phyloP scores from a whole-genome alignment of 2,329 filamentous ascomycete genomes.

The Xylariaceae sp. region DNA sequence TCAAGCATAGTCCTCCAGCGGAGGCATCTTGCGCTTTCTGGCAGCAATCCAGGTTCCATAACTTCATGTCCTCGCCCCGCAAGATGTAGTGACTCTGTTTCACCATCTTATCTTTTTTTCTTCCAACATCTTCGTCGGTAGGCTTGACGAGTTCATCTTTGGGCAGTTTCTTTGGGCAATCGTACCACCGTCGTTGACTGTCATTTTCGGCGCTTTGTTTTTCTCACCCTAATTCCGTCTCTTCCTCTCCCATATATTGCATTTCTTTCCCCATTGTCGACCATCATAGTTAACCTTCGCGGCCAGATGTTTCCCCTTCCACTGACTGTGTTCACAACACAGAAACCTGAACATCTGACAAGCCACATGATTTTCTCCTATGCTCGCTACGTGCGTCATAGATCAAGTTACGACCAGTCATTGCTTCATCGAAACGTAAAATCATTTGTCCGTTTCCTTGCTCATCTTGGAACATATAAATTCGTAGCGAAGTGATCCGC shows the following conservation, averaged over 20 bases:
- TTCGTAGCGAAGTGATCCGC: background rate
- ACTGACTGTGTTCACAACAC: too few species aligned
- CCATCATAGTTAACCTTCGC: background rate
- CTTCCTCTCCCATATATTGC: background rate
- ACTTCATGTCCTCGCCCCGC: too few species aligned
- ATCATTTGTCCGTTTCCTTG: constrained; percentile 7
- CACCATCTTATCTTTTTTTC: too few species aligned
- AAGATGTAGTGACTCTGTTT: too few species aligned
- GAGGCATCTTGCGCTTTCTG: too few species aligned
- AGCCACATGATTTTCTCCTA: background rate
- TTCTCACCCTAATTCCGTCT: background rate
- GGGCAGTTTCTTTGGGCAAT: too few species aligned
- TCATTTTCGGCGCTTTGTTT: too few species aligned
- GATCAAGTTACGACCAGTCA: constrained; percentile 1
- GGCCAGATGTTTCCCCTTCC: background rate
- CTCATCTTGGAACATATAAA: constrained; percentile 2
- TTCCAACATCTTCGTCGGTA: too few species aligned
- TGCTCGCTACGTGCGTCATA: background rate
- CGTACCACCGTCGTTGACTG: too few species aligned
- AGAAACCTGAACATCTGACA: background rate
- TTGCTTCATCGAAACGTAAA: constrained; percentile 14
- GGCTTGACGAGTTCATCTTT: too few species aligned
- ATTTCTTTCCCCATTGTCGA: background rate
- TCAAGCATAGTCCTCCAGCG: too few species aligned
- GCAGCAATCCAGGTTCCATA: too few species aligned